Evolutionary conservation across 352 stramenopile genomes (phyloP).

Genomic region (Thraustochytrium sp.): DNA sequence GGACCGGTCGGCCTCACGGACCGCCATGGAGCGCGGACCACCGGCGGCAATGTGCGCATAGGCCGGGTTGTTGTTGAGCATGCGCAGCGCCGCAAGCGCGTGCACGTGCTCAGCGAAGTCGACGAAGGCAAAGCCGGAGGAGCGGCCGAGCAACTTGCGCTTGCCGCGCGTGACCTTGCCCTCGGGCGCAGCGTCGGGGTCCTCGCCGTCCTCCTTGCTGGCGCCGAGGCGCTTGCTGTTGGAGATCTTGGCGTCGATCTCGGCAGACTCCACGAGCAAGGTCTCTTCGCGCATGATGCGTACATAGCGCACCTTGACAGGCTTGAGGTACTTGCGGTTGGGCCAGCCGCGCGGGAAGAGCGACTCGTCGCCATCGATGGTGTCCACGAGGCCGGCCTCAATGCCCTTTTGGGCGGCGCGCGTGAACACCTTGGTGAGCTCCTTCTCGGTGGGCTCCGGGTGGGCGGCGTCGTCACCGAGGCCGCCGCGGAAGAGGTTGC

Average conservation of each 20-base stretch:
- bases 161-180: background rate
- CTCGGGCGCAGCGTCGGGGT: background rate
- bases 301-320: background rate
- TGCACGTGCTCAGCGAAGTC: constrained; percentile 93
- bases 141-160: constrained; percentile 15
- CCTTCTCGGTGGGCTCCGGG: constrained; percentile 62
- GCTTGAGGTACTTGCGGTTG: background rate
- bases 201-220: background rate
- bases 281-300: constrained; percentile 32
- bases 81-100: constrained; percentile 85
- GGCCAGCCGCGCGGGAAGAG: constrained; percentile 30
- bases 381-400: constrained; percentile 58
- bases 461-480: background rate
- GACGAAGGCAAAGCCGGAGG: constrained; percentile 87
- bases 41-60: constrained; percentile 65
- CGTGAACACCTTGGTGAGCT: constrained; percentile 67
- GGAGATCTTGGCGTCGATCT: background rate
- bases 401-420: constrained; percentile 63
- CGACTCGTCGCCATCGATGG: constrained; percentile 56
- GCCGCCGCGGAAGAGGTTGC: constrained; percentile 59
- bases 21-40: constrained; percentile 52
- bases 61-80: constrained; percentile 94
- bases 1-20: constrained; percentile 58
- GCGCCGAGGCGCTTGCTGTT: background rate
- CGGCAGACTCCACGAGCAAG: background rate